Percentiles rank a stretch among this genome's conserved stretches.
phyloP scores from a whole-genome alignment of 306 rosid genomes.

The Oemleria cerasiformis region DNA sequence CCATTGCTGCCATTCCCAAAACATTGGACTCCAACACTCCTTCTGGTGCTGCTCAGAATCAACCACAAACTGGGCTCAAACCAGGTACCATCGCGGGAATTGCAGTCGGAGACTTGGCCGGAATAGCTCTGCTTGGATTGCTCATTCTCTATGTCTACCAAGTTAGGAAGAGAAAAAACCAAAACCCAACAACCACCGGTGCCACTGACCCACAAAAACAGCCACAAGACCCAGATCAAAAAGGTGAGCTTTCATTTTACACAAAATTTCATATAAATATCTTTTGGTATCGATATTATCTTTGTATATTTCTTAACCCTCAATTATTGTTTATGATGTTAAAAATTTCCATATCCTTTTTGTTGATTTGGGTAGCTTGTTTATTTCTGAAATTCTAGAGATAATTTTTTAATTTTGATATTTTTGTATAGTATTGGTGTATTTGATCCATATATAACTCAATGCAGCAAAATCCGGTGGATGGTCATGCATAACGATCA shows the following conservation, averaged over 20 bases:
- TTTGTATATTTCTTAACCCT: not conserved
- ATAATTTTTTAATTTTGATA: no score
- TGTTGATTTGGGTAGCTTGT: no score
- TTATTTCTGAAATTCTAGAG: no score
- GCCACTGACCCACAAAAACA: slow-evolving; percentile 22
- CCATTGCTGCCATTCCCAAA: slow-evolving; percentile 90
- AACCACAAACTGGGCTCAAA: slow-evolving; percentile 45
- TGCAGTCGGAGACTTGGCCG: slow-evolving; percentile 70
- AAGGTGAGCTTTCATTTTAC: not conserved
- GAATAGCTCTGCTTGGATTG: slow-evolving; percentile 44
- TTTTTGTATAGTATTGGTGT: no score
- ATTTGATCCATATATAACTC: no score
- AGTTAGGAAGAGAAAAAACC: slow-evolving; percentile 37
- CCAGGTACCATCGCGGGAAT: slow-evolving; percentile 75
- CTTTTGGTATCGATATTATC: not conserved
- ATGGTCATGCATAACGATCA: slow-evolving; percentile 57
- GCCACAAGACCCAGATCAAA: not conserved
- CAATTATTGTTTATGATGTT: no score
- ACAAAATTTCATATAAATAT: not conserved
- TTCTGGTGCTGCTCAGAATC: slow-evolving; percentile 31
- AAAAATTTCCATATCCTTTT: no score
- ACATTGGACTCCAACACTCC: slow-evolving; percentile 43
- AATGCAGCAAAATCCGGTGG: slow-evolving; percentile 27
- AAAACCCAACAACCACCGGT: not conserved
- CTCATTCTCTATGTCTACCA: slow-evolving; percentile 63